Evolutionary conservation across 2,329 filamentous ascomycete genomes (phyloP).

Genomic region (Pseudovirgaria hyperparasitica): DNA sequence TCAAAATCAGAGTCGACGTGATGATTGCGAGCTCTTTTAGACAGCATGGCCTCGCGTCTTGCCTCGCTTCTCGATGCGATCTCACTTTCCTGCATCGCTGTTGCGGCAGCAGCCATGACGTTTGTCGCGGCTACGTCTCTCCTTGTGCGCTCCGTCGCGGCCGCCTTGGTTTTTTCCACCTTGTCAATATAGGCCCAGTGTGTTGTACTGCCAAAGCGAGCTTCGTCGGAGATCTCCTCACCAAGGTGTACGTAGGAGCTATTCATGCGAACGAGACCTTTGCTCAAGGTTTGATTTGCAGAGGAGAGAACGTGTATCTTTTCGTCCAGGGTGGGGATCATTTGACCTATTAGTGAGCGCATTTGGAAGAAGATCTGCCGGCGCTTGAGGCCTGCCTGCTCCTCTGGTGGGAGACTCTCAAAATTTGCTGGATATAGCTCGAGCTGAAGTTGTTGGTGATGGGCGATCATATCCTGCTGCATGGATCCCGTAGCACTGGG

Average conservation of each 20-base stretch:
- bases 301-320: constrained; percentile 95
- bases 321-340: constrained; percentile 86
- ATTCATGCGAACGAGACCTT: constrained; percentile 73
- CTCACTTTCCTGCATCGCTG: constrained; percentile 68
- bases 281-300: constrained; percentile 77
- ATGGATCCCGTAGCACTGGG: constrained; percentile 25
- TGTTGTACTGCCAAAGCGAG: constrained; percentile 76
- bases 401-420: constrained; percentile 16
- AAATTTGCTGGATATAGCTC: constrained; percentile 15
- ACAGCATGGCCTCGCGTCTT: constrained; percentile 68
- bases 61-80: constrained; percentile 71
- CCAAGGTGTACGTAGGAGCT: constrained; percentile 79
- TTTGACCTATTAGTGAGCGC: constrained; percentile 64
- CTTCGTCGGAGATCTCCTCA: constrained; percentile 84
- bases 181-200: constrained; percentile 96
- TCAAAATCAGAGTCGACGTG: constrained; percentile 71
- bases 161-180: constrained; percentile 42
- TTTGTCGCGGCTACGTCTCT: constrained; percentile 68
- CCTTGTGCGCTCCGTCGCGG: constrained; percentile 58
- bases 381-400: constrained; percentile 46
- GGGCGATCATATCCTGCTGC: constrained; percentile 9
- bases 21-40: constrained; percentile 55
- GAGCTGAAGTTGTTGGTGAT: constrained; percentile 11
- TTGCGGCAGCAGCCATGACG: constrained; percentile 54
- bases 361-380: constrained; percentile 68